Percentiles rank a stretch among this genome's conserved stretches.
Evolutionary conservation across 495 filamentous ascomycete species (phyloP).

Genomic region (Hyaloscypha variabilis): DNA sequence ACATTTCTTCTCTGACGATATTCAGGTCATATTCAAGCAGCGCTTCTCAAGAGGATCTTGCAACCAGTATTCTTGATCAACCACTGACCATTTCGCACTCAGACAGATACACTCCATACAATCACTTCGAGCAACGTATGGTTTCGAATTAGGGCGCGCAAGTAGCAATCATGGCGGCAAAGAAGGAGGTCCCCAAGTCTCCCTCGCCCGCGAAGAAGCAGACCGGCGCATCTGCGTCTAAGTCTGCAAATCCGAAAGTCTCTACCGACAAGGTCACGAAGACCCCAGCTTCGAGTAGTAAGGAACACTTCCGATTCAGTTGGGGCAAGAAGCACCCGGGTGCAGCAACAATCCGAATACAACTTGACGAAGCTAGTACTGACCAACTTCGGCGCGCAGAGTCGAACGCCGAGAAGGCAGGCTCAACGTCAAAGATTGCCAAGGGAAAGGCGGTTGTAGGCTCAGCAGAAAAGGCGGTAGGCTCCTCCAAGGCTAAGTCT

Average conservation of each 20-base stretch:
- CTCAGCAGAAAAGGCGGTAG: too few relatives aligned
- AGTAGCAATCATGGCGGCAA: background rate
- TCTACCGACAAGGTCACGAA: slow-evolving; percentile 1
- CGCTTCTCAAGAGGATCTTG: background rate
- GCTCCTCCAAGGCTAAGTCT: too few relatives aligned
- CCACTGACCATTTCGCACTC: background rate
- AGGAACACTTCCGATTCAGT: background rate
- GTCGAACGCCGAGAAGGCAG: background rate
- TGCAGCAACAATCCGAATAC: background rate
- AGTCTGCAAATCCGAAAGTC: slow-evolving; percentile 7
- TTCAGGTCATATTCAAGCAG: background rate
- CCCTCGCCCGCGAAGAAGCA: background rate
- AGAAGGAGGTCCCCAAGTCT: background rate
- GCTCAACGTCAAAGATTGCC: too few relatives aligned
- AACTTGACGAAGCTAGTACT: background rate
- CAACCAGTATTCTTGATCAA: background rate
- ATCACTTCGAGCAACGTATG: background rate
- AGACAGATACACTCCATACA: background rate
- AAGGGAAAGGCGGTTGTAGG: too few relatives aligned
- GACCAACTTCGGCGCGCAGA: background rate
- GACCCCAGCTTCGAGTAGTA: background rate
- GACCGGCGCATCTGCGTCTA: background rate
- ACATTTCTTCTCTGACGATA: background rate
- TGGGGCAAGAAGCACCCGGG: background rate
- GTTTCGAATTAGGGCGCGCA: background rate